Evolutionary conservation across 768 basidiomycete genomes (phyloP), one percentile per base, ranked within the genome.

Genomic region (Xerocomellus intermedius): DNA sequence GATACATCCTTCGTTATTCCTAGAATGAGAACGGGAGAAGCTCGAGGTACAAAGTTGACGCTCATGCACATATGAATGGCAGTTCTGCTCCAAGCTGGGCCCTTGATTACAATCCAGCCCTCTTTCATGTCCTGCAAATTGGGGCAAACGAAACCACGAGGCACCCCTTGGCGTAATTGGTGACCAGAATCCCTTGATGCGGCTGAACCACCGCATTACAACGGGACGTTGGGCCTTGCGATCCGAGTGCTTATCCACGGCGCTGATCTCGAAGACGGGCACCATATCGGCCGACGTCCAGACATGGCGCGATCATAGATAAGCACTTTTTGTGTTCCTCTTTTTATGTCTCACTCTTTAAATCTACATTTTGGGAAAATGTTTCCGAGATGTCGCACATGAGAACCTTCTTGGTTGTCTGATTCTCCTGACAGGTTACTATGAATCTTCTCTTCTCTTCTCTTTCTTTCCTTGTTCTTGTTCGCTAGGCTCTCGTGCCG

Each of bases 231-330:
- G 22, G 22, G 5, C 24, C 48, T 61, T 62, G 57, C 42, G 55
- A 64, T 61, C 28, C 2, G 16, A 1, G 19, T 58, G 42, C 58
- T 48, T 55, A 63, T 61, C 63, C 59, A 19, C 42, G n/a, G n/a
- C n/a, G 32, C 33, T 62, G 58, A 71, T 70, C 64, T 69, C 60
- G 57, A 58, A 61, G 59, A 38, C n/a, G 9, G 5, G 8, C 38
- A 13, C 22, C 7, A 28, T 28, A 48, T 44, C n/a, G n/a, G 38
- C 35, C 47, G 10, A 33, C 26, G 24, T 26, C 28, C 13, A 46
- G 44, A 17, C 36, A 26, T n/a, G 35, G 45, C 47, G 30, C 39
- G 24, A 38, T 48, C 48, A 58, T 56, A 54, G 66, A 68, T 68
- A 68, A 65, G 56, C 17, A 41, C 6, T 6, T 14, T 30, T 21